phyloP scores from a whole-genome alignment of 192 early-diverging fungal genomes.

The Coemansia sp. region DNA sequence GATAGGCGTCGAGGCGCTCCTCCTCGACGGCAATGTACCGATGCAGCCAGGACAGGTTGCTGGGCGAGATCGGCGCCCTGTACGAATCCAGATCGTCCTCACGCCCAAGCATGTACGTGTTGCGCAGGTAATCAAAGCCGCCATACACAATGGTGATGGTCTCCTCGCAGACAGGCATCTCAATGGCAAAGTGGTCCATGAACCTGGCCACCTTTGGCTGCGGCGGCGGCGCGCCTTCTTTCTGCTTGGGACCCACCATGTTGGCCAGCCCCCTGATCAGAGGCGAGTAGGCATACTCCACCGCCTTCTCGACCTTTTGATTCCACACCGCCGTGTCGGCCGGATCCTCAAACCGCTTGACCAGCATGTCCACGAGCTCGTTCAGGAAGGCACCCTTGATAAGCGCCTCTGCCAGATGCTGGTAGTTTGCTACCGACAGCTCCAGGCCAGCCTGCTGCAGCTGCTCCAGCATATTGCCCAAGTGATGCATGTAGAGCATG shows the following conservation, averaged over 20 bases:
- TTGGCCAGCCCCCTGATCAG: conserved; percentile 2
- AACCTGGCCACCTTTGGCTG: conserved; percentile 2
- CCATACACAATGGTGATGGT: conserved; percentile 31
- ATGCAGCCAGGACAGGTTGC: conserved; percentile 18
- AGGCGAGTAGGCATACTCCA: neutral
- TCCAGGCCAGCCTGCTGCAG: conserved; percentile 34
- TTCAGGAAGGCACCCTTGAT: conserved; percentile 21
- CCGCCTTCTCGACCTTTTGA: neutral
- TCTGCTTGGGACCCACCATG: neutral
- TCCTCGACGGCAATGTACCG: no score
- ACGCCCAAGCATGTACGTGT: neutral
- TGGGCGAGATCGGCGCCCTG: conserved; percentile 9
- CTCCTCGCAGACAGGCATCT: conserved; percentile 31
- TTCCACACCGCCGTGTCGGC: neutral
- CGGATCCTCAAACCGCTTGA: conserved; percentile 19
- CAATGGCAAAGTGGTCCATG: conserved; percentile 19
- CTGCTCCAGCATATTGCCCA: conserved; percentile 23
- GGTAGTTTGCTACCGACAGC: conserved; percentile 30
- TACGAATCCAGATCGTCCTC: conserved; percentile 13
- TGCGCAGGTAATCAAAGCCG: conserved; percentile 13
- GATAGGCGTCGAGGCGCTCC: conserved; percentile 19
- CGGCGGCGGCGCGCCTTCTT: neutral
- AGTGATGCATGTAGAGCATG: conserved; percentile 31
- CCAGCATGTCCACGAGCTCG: conserved; percentile 25
- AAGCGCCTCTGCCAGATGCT: conserved; percentile 38